Base-by-base conservation (phyloP, 768 basidiomycete species). In the Amanita molliuscula region DNA sequence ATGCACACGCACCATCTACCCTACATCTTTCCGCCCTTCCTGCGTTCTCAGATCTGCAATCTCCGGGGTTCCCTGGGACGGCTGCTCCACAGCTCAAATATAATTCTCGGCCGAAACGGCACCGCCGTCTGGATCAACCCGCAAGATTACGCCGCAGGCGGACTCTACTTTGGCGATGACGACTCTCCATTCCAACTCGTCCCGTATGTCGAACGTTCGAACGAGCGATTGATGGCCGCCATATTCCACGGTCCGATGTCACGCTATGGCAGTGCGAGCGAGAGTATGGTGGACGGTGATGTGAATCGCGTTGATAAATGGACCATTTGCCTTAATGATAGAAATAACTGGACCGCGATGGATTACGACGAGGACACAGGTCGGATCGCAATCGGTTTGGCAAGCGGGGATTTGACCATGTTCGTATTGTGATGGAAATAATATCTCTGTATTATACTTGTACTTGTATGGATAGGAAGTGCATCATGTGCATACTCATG, bases 81-180 rank as follows among this genome's bases (percentile, higher is more conserved):
- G 10, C 64, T 74, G 10, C 66, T 83, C 10, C 72, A 74, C 29
- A 83, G 79, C 54, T 69, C 71, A 10, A 66, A 72, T 52, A 70
- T 84, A 50, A 61, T 71, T 15, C 67, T 84, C 26, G 81, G 82
- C 1, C 59, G 64, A 7, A 63, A 71, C 53, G 79, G 80, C 5
- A 81, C 81, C 0, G 81, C 81, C 2, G 65, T 76, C 6, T 84
- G 82, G 81, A 70, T 83, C 20, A 74, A 75, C 50, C 82, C 83
- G 21, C 71, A 62, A 50, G 73, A 73, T 55, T 70, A 67, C 52
- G 66, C 70, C 6, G 57, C 57, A 3, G 66, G 56, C 1, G 75
- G 74, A 25, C 63, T 72, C 52, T 54, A 73, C 52, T 43, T 31
- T 33, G 28, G 25, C 21, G 41, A 43, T 11, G 53, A 58, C 20